Conservation (phyloP, 495 filamentous ascomycete species). For the Lasiosphaeris hirsuta region DNA sequence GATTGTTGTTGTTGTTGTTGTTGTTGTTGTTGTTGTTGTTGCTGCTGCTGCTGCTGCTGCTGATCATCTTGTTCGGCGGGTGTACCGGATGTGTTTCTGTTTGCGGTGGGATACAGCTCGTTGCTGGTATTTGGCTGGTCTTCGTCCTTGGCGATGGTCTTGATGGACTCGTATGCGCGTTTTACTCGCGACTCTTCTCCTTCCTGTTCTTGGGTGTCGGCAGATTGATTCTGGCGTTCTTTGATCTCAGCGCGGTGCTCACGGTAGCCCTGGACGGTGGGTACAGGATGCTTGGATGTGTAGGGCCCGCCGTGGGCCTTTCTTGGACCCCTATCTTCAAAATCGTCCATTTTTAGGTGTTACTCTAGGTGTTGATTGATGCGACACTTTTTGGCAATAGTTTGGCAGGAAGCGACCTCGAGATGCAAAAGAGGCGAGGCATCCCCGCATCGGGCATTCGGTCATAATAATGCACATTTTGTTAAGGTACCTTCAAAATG, state of each 20-base stretch:
- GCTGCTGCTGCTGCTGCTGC: not conserved
- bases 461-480: not conserved
- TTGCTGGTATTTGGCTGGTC: constrained; percentile 29
- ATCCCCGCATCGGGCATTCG: not conserved
- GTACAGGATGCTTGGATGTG: constrained; percentile 55
- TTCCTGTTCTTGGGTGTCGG: constrained; percentile 27
- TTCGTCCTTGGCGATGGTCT: constrained; percentile 41
- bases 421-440: not conserved
- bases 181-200: constrained; percentile 30
- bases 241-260: constrained; percentile 51
- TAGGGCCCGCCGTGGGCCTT: constrained; percentile 52
- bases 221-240: constrained; percentile 37
- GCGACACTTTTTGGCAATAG: not conserved
- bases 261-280: constrained; percentile 61
- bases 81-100: constrained; percentile 27
- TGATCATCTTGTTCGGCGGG: not conserved
- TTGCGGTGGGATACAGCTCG: constrained; percentile 42
- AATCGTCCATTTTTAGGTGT: constrained; percentile 31
- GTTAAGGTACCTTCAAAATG: not conserved
- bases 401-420: not conserved
- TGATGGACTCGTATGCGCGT: constrained; percentile 38
- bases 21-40: constrained; percentile 40
- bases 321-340: constrained; percentile 44
- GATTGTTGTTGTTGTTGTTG: constrained; percentile 42
- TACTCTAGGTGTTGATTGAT: not conserved